Evolutionary conservation across 1,139 yeast genomes (phyloP), one percentile per base, ranked within the genome.

Genomic region (Hyphopichia fennica): DNA sequence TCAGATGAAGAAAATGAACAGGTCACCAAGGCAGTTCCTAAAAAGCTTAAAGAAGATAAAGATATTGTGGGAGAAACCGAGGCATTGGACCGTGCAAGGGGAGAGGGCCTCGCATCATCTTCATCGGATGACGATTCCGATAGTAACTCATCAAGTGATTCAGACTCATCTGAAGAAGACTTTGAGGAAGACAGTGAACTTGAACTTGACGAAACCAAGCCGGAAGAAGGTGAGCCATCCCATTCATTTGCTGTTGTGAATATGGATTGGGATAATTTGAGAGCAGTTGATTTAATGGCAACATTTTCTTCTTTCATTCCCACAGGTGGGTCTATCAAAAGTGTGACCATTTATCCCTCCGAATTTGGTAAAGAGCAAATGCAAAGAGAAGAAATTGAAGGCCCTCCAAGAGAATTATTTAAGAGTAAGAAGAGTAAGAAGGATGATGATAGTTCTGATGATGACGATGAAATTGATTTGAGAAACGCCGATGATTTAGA

Each of bases 221-320:
- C 95, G 11, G 93, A 87, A 40, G 84, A 82, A 45, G 95, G 96
- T 35, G 97, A 91, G 2, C 96, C 96, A 23, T 76, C 96, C 0
- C 68, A 70, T 30, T 70, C 87, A 5, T 75, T 95, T 58, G 99
- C 99, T 0, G 96, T 85, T 2, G 99, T 95, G 27, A 95, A 95
- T 57, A 74, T 95, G 78, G 99, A 95, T 60, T 95, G 99, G 99
- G 99, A 95, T 54, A 87, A 93, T 57, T 75, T 95, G 17, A 77
- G 82, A 41, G 87, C 98, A 0, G 82, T 81, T 11, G 99, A 93
- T 61, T 60, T 95, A 50, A 81, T 88, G 87, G 96, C 96, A 5
- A 86, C 98, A 0, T 89, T 95, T 54, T 70, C 82, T 6, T 84
- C 96, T 41, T 95, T 95, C 67, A 85, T 87, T 16, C 96, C 97